These are phyloP conservation scores for Irpex rosettiformis DNA, from an alignment of 1,284 basidiomycete genomes.

Conservation along the genomic window DNA sequence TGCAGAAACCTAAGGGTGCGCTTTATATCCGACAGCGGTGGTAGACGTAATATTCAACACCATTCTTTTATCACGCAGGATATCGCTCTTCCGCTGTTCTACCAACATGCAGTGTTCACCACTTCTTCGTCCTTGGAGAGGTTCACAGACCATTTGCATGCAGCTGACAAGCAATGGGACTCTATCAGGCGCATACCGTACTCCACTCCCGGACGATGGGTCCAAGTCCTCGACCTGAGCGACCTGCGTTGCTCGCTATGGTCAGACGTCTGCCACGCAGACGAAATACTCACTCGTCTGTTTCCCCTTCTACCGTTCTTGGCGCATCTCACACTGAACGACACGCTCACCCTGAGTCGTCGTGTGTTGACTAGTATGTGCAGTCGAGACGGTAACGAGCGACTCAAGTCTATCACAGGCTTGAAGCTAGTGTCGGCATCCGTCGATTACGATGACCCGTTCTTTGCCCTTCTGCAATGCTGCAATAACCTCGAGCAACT, in stretches of 20 bases:
- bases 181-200: conserved; percentile 80
- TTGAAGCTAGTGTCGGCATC: conserved; percentile 33
- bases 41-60: too few relatives aligned
- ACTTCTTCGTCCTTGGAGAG: conserved; percentile 46
- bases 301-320: conserved; percentile 74
- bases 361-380: conserved; percentile 54
- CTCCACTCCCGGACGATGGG: conserved; percentile 82
- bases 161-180: conserved; percentile 78
- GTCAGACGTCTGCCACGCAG: conserved; percentile 47
- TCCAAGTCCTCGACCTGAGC: conserved; percentile 70
- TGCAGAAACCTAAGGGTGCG: conserved; percentile 74
- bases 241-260: conserved; percentile 41
- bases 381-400: conserved; percentile 46
- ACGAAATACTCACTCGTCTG: conserved; percentile 57
- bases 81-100: conserved; percentile 64
- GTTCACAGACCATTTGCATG: conserved; percentile 52
- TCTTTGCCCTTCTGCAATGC: conserved; percentile 47
- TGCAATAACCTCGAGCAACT: conserved; percentile 64
- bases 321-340: conserved; percentile 53
- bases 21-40: conserved; percentile 16
- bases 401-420: conserved; percentile 61
- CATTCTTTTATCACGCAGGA: conserved; percentile 52
- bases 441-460: conserved; percentile 24
- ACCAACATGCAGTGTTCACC: conserved; percentile 50
- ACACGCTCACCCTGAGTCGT: conserved; percentile 56